Evolutionary conservation across 345 rosid species (phyloP), one percentile per base, ranked within the genome.

Genomic region (Jatropha curcas): DNA sequence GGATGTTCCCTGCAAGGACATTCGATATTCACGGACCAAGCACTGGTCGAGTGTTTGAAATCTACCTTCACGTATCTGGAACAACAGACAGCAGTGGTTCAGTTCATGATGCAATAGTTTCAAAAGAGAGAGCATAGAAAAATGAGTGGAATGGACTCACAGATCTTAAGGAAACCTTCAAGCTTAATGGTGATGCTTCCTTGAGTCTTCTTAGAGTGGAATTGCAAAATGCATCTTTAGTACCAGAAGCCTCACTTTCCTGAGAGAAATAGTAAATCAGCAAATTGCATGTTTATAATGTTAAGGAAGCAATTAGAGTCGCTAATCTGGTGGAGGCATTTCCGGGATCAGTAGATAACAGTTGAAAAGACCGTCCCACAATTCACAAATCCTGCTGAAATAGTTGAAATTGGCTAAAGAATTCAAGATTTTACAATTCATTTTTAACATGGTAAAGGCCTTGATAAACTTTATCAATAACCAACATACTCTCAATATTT

Each of bases 91-190:
- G 30, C 13, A 4, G 30, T n/a, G 51, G 74, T 25, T 74, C 39
- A 46, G 67, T 4, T 74, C 46, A 34, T n/a, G 58, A 58, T 4
- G 51, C 10, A 61, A 60, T 25, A 25, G 25, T 19, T 41, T 35
- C 14, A 25, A 41, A 22, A 34, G 12, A 11, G 16, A 25, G 35
- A n/a, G 4, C 3, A 52, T 72, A 7, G 20, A 46, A 14, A 56
- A 22, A 75, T 4, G 50, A 35, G 51, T 48, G 30, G 24, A 24
- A 70, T 65, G 34, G 75, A 86, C 99, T 86, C 81, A 89, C 99
- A 31, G 98, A 92, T 92, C 89, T 91, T 74, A 95, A 78, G 56
- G 97, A 78, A 67, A 92, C 94, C 85, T 92, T 95, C 87, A 95
- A 87, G 77, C 98, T 88, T 84, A 92, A 73, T 13, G 99, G 98